phyloP scores from a whole-genome alignment of 371 early-diverging fungal genomes.

The Mycotypha africana region DNA sequence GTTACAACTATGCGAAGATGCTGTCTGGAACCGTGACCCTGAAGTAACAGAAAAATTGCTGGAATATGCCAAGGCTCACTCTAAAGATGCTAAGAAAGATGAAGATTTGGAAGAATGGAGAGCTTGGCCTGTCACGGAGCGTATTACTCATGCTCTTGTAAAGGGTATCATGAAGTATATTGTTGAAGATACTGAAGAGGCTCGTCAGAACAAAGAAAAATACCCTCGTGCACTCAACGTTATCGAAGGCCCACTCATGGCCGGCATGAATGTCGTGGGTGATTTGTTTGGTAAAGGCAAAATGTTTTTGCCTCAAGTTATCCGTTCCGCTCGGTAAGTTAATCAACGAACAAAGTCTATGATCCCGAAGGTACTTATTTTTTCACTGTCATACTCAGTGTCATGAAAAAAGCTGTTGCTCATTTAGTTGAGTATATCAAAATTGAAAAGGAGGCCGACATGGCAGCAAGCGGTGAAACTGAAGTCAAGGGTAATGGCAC shows the following conservation, averaged over 20 bases:
- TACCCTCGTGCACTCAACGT: conserved; percentile 88
- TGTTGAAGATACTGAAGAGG: conserved; percentile 92
- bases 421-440: conserved; percentile 92
- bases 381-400: conserved; percentile 24
- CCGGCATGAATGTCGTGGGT: conserved; percentile 90
- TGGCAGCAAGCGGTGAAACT: conserved; percentile 38
- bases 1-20: conserved; percentile 85
- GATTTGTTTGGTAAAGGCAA: conserved; percentile 90
- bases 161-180: conserved; percentile 91
- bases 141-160: conserved; percentile 79
- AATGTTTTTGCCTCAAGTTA: conserved; percentile 97
- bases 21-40: conserved; percentile 85
- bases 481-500: conserved; percentile 61
- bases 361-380: not conserved
- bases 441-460: conserved; percentile 69
- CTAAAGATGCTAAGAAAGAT: conserved; percentile 67
- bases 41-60: conserved; percentile 90
- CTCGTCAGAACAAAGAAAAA: conserved; percentile 56
- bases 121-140: conserved; percentile 60
- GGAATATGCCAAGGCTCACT: conserved; percentile 79
- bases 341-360: too few relatives aligned
- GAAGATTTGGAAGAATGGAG: conserved; percentile 89
- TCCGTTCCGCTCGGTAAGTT: conserved; percentile 80
- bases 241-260: conserved; percentile 94
- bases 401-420: conserved; percentile 94